Percentiles rank a stretch among this genome's conserved stretches.
phyloP scores from a whole-genome alignment of 345 rosid species.

The Citrus australasica region DNA sequence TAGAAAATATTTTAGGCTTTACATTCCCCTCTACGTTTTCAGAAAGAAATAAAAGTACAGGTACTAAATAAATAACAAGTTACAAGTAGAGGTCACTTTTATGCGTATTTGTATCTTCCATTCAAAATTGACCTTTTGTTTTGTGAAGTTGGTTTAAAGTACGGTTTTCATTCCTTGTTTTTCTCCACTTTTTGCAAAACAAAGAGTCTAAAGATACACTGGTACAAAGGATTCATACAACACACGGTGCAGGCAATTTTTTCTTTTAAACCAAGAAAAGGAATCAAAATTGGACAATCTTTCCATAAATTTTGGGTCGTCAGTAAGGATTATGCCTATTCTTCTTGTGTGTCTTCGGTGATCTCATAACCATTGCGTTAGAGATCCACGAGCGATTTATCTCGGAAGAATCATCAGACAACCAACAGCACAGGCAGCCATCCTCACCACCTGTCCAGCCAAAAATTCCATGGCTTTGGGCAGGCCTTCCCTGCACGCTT shows the following conservation, averaged over 20 bases:
- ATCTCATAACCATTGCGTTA: conserved; percentile 43
- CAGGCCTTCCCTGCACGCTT: conserved; percentile 26
- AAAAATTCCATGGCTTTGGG: conserved; percentile 50
- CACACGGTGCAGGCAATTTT: not conserved
- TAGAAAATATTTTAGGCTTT: too few relatives aligned
- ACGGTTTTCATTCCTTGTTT: not conserved
- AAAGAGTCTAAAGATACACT: not conserved
- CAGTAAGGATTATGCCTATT: conserved; percentile 62
- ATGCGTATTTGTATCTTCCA: too few relatives aligned
- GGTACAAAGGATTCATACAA: not conserved
- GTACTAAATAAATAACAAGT: too few relatives aligned
- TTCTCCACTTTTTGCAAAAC: not conserved
- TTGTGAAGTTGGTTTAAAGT: too few relatives aligned
- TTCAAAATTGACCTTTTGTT: not conserved
- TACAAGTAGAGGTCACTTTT: too few relatives aligned
- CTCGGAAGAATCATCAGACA: conserved; percentile 45
- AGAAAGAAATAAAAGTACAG: too few relatives aligned
- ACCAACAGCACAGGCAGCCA: conserved; percentile 92
- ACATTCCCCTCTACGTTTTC: too few relatives aligned
- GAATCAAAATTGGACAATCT: not conserved
- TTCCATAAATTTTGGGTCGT: not conserved
- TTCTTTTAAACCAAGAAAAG: not conserved
- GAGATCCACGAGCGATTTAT: conserved; percentile 72
- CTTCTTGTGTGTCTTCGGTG: conserved; percentile 39
- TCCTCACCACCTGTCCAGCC: conserved; percentile 98